Evolutionary conservation across 768 basidiomycete genomes (phyloP).

Genomic region (Saitozyma podzolica): DNA sequence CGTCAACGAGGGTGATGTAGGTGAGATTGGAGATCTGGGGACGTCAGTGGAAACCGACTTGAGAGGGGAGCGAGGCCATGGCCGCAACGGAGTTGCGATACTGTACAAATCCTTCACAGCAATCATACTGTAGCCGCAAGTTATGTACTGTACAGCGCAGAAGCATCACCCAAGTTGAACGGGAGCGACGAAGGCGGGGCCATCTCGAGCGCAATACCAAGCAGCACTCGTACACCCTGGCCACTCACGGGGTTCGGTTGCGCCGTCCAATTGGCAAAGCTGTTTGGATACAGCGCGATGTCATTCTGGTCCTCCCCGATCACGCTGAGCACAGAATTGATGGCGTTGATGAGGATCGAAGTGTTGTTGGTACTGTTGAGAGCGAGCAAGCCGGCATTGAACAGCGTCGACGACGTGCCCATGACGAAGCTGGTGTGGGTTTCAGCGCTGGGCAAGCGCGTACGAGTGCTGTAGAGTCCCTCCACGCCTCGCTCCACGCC

Average conservation of each 20-base stretch:
- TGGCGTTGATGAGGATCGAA: slow-evolving; percentile 37
- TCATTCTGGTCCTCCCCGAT: slow-evolving; percentile 48
- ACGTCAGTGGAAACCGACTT: neutral
- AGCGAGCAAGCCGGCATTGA: slow-evolving; percentile 44
- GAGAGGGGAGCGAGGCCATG: neutral
- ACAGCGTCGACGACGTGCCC: slow-evolving; percentile 62
- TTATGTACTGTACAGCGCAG: no score
- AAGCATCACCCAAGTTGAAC: no score
- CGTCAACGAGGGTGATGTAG: slow-evolving; percentile 51
- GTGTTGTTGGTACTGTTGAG: slow-evolving; percentile 35
- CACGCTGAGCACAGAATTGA: slow-evolving; percentile 32
- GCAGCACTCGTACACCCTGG: no score
- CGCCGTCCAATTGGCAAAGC: slow-evolving; percentile 46
- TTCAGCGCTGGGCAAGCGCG: no score
- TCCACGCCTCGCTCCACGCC: no score
- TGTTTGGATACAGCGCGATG: slow-evolving; percentile 50
- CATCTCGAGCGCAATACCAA: no score
- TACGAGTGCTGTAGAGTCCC: no score
- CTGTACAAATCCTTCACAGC: no score
- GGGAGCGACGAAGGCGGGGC: no score
- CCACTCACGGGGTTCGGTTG: slow-evolving; percentile 41
- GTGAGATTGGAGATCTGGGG: slow-evolving; percentile 36
- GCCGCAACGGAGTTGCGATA: no score
- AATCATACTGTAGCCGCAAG: no score
- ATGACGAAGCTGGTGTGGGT: slow-evolving; percentile 60